Conservation (phyloP, 1,284 basidiomycete species). For the Bjerkandera adusta region DNA sequence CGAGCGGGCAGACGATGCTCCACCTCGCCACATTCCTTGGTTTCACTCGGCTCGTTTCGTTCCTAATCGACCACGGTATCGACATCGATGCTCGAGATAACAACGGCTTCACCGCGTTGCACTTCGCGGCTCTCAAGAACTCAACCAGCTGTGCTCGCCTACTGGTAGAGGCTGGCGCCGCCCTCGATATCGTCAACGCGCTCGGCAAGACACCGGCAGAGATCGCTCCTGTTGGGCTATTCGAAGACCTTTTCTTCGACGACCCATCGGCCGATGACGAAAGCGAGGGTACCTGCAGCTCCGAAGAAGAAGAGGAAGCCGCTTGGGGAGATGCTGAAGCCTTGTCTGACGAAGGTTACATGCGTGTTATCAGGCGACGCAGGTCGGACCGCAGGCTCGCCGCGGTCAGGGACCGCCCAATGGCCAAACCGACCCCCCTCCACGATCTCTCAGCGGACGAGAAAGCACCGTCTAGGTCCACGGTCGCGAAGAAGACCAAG, state of each 20-base stretch:
- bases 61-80: constrained; percentile 71
- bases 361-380: constrained; percentile 13
- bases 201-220: constrained; percentile 82
- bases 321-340: constrained; percentile 69
- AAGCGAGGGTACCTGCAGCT: constrained; percentile 34
- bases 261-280: constrained; percentile 28
- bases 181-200: constrained; percentile 71
- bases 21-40: constrained; percentile 87
- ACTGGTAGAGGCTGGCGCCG: constrained; percentile 79
- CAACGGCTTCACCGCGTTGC: constrained; percentile 90
- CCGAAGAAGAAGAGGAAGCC: constrained; percentile 53
- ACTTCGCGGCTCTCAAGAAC: constrained; percentile 78
- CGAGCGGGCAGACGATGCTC: constrained; percentile 79
- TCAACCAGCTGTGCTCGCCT: constrained; percentile 66
- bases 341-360: constrained; percentile 45
- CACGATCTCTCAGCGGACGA: constrained; percentile 12
- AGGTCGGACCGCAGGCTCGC: constrained; percentile 17
- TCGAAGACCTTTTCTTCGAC: constrained; percentile 38
- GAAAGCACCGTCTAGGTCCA: background rate
- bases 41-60: constrained; percentile 70
- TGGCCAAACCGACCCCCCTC: constrained; percentile 9
- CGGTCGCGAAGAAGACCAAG: constrained; percentile 23
- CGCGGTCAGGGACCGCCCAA: constrained; percentile 17
- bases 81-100: constrained; percentile 85
- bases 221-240: constrained; percentile 63